Evolutionary conservation across 78 protist genomes (phyloP), one percentile per base, ranked within the genome.

Genomic region (Cavenderia fasciculata): DNA sequence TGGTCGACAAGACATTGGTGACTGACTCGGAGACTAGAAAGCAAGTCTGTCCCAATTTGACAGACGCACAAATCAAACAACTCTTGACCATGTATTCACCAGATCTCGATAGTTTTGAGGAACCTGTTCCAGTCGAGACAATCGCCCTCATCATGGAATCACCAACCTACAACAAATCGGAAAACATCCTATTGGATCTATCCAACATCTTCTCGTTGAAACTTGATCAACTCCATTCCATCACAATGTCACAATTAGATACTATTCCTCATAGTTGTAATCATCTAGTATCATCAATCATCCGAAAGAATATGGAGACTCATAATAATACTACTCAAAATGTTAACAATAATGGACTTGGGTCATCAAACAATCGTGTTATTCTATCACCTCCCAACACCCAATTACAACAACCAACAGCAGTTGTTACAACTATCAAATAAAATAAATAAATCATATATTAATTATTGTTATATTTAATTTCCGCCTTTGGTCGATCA

Each of bases 1-100:
- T 82, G 90, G 68, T 82, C 8, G 90, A 82, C 61, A 82, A 82
- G 63, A 56, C 90, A n/a, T 57, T 66, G 57, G n/a, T 82, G 18
- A 18, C 63, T 18, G 52, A 82, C 43, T 33, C 34, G 25, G 78
- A 68, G 6, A 10, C 68, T 7, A 40, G 90, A 29, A 40, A 68
- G n/a, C 79, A 82, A 56, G 49, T 82, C 16, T 82, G 90, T 41
- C 90, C 90, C 52, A 62, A 76, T 6, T 18, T 82, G 8, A 34
- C 90, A 7, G 41, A 46, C 6, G 90, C 90, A 4, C 90, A 82
- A 68, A 27, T 82, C 27, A 82, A 82, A 57, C 90, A 82, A 44
- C 46, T 82, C 2, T 21, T 82, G 5, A 68, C 90, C 14, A 63
- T 82, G 74, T 82, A 82, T 36, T 44, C 90, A 4, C 90, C 90